phyloP scores from a whole-genome alignment of 257 asterid species.

The Rauvolfia tetraphylla region DNA sequence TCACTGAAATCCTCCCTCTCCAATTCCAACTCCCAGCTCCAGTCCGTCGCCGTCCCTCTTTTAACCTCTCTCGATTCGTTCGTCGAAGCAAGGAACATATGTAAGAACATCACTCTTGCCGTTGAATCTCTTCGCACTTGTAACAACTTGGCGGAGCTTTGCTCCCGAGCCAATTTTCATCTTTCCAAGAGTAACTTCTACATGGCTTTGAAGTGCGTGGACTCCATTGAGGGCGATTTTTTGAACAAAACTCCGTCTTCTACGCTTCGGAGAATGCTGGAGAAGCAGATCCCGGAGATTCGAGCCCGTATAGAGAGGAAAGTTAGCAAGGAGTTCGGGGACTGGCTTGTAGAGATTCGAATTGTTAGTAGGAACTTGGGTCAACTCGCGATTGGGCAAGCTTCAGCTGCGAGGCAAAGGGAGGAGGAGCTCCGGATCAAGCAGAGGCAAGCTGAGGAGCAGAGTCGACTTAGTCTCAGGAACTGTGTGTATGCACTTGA shows the following conservation, averaged over 20 bases:
- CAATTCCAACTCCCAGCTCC: conserved; percentile 67
- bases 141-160: conserved; percentile 57
- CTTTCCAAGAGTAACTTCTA: conserved; percentile 60
- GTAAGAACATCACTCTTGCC: conserved; percentile 66
- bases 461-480: conserved; percentile 79
- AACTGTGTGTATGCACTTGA: conserved; percentile 83
- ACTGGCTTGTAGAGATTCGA: conserved; percentile 95
- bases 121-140: conserved; percentile 62
- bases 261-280: conserved; percentile 68
- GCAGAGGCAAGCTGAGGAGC: conserved; percentile 98
- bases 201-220: conserved; percentile 85
- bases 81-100: conserved; percentile 67
- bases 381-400: conserved; percentile 97
- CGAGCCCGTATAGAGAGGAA: conserved; percentile 70
- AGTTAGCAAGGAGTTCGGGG: conserved; percentile 83
- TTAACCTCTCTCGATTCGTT: conserved; percentile 67
- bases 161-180: conserved; percentile 68
- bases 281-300: conserved; percentile 91
- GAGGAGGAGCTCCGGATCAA: conserved; percentile 87
- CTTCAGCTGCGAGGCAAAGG: conserved; percentile 90
- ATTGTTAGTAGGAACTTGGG: conserved; percentile 79
- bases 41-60: conserved; percentile 79
- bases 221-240: conserved; percentile 60
- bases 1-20: conserved; percentile 78
- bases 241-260: conserved; percentile 57